These are phyloP conservation scores for Lentinus brumalis DNA, from an alignment of 768 basidiomycete genomes.

Conservation along the genomic window DNA sequence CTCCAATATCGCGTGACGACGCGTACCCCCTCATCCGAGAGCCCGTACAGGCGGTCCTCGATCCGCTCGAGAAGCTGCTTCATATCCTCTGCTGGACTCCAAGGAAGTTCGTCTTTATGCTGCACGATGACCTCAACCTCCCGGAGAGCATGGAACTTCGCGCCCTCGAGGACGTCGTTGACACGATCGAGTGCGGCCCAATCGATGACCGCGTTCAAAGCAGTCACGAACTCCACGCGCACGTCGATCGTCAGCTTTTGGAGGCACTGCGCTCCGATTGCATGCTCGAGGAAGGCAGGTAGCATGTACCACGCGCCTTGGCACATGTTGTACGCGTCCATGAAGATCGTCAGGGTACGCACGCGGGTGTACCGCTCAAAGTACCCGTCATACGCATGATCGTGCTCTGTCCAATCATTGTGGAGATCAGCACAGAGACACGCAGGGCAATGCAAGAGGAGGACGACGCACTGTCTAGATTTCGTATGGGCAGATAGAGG, in stretches of 20 bases:
- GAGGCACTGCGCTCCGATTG: not conserved
- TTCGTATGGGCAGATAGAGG: not conserved
- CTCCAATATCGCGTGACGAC: not conserved
- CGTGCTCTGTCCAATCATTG: not conserved
- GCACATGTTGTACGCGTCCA: constrained; percentile 1
- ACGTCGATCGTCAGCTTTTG: constrained; percentile 7
- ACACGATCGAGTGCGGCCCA: constrained; percentile 8
- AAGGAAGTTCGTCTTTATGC: not conserved
- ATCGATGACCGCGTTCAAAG: not conserved
- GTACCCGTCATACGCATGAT: not conserved
- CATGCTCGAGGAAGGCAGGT: not conserved
- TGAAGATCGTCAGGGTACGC: constrained; percentile 3
- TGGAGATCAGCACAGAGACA: not conserved
- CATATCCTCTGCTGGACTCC: not conserved
- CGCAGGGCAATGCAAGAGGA: not conserved
- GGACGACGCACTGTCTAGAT: not conserved
- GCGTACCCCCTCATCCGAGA: not conserved
- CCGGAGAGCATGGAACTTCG: constrained; percentile 3
- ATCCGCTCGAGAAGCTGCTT: not conserved
- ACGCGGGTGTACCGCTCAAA: constrained; percentile 2
- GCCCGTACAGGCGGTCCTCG: constrained; percentile 4
- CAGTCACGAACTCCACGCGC: not conserved
- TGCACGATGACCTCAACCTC: constrained; percentile 2
- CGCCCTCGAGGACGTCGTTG: constrained; percentile 9
- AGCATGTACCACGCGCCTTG: constrained; percentile 10